phyloP scores from a whole-genome alignment of 2,329 filamentous ascomycete genomes.

The Xylariaceae sp. region DNA sequence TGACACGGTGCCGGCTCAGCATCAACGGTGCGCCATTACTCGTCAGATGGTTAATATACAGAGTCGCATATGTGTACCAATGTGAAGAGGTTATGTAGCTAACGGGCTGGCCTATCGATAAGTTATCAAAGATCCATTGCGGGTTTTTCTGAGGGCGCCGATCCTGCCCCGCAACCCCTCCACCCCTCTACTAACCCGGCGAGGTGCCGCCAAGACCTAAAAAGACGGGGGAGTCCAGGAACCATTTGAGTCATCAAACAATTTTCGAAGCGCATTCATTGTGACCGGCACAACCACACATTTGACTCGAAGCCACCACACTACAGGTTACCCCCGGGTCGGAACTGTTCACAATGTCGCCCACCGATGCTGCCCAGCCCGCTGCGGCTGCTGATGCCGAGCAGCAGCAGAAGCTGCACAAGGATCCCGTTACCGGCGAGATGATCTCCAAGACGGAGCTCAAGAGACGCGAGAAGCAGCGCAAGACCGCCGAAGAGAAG shows the following conservation, averaged over 20 bases:
- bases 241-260: slow-evolving; percentile 4
- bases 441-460: slow-evolving; percentile 76
- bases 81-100: neutral
- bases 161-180: slow-evolving; percentile 10
- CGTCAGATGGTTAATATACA: neutral
- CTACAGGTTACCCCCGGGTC: neutral
- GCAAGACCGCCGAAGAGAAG: slow-evolving; percentile 84
- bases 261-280: neutral
- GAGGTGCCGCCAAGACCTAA: neutral
- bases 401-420: slow-evolving; percentile 65
- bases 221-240: neutral
- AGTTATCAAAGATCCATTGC: neutral
- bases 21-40: neutral
- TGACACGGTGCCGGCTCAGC: neutral
- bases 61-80: neutral
- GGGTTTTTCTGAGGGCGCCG: neutral
- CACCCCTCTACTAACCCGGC: slow-evolving; percentile 2
- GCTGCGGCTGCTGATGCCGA: slow-evolving; percentile 33
- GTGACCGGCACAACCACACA: neutral
- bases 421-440: slow-evolving; percentile 93
- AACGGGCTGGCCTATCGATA: slow-evolving; percentile 3
- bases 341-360: slow-evolving; percentile 11
- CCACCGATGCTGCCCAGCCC: slow-evolving; percentile 8
- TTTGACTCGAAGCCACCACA: neutral
- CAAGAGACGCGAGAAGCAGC: slow-evolving; percentile 93